Evolutionary conservation across 2,329 filamentous ascomycete species (phyloP).

Genomic region (Colletotrichum noveboracense): DNA sequence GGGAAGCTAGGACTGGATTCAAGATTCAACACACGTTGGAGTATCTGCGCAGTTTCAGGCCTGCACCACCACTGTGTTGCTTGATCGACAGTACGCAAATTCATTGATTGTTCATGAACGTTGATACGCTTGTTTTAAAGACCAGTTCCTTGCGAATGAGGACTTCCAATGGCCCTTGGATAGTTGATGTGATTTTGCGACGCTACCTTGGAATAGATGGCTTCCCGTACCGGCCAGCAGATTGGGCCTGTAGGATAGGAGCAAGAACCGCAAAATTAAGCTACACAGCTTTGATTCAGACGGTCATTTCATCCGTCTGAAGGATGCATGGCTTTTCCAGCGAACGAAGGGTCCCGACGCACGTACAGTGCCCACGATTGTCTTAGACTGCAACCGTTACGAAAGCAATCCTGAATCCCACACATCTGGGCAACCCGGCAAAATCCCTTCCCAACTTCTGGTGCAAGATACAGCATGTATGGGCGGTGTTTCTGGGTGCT

Average conservation of each 20-base stretch:
- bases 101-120: accelerated
- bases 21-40: no score
- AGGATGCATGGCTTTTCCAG: not conserved
- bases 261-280: not conserved
- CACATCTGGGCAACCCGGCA: not conserved
- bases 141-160: no score
- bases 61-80: no score
- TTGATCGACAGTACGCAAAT: no score
- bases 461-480: not conserved
- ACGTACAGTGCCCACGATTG: not conserved
- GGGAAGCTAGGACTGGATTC: accelerated
- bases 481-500: not conserved
- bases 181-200: not conserved
- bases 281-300: not conserved
- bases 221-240: no score
- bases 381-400: not conserved
- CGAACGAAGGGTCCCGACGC: not conserved
- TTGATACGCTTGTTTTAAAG: not conserved
- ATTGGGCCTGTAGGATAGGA: no score
- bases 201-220: no score
- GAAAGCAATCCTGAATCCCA: not conserved
- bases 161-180: not conserved
- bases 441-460: not conserved
- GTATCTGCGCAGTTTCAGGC: no score
- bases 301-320: accelerated